Evolutionary conservation across 1,284 basidiomycete species (phyloP), one percentile per base, ranked within the genome.

Genomic region (Agroathelia rolfsii): DNA sequence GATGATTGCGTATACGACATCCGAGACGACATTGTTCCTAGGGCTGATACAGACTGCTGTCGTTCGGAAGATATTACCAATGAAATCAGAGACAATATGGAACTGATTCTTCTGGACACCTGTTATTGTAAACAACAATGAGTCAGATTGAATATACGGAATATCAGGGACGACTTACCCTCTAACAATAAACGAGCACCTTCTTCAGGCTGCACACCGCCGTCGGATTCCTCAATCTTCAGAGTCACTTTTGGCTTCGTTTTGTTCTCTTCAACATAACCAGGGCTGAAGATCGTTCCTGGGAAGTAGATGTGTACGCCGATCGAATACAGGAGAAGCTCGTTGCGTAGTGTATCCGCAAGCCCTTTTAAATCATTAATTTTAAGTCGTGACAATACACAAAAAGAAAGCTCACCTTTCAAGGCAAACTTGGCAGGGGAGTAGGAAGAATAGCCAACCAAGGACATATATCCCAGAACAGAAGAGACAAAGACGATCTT

Each of bases 391-490:
- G n/a, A 21, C n/a, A n/a, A n/a, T n/a, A n/a, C n/a, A n/a, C n/a
- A n/a, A n/a, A n/a, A n/a, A 17, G 4, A 17, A 14, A 32, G 14
- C 50, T 30, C 46, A 86, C 89, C 92, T 59, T 90, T 66, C 10
- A 96, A 57, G 7, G 94, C 94, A 46, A 84, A 81, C 55, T 96
- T 97, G 30, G 78, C 84, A 0, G 93, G 89, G 1, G 85, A 64
- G 53, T 98, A 97, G 2, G 80, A 70, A 3, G 82, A 66, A 48
- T 85, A 97, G 1, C 94, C 93, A 11, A 86, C 62, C 31, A 96
- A 68, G 1, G 77, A 72, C 62, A 90, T 82, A 44, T 83, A 76
- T 1, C 81, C 84, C 10, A 94, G 55, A n/a, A 80, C 70, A 0
- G 87, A 92, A 6, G 80, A 80, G 14, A 88, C 76, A 31, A 97